These are phyloP conservation scores for Parathielavia hyrcaniae DNA, from an alignment of 495 filamentous ascomycete species.

Conservation along the genomic window DNA sequence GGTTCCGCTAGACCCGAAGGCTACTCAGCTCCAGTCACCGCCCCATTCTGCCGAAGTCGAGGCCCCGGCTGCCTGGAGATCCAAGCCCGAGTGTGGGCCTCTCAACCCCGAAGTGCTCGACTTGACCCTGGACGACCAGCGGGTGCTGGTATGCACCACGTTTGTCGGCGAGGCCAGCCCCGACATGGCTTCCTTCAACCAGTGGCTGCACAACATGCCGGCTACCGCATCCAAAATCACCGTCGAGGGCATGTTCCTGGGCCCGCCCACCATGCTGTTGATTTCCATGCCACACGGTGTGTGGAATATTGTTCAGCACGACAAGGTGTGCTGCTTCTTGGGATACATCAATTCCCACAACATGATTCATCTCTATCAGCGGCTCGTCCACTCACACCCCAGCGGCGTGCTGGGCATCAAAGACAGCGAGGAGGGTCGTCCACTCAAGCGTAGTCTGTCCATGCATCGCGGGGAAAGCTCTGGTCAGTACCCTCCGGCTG, in stretches of 20 bases:
- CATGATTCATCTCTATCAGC: conserved; percentile 51
- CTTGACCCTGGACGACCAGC: conserved; percentile 47
- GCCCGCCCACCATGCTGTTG: conserved; percentile 51
- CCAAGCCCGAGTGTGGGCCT: conserved; percentile 33
- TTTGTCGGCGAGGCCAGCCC: conserved; percentile 52
- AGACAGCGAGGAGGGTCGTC: conserved; percentile 46
- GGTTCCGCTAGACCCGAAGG: conserved; percentile 36
- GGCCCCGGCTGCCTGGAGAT: conserved; percentile 25
- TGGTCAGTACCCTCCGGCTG: conserved; percentile 22
- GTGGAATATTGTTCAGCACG: conserved; percentile 52
- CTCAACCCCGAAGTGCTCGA: conserved; percentile 41
- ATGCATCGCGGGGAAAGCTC: conserved; percentile 16
- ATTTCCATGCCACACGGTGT: conserved; percentile 51
- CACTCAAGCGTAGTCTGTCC: conserved; percentile 28
- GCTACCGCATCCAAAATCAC: conserved; percentile 45
- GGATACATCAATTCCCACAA: conserved; percentile 53
- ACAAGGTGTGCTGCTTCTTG: conserved; percentile 52
- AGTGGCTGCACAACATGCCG: conserved; percentile 49
- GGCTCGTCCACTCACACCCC: conserved; percentile 42
- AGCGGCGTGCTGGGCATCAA: conserved; percentile 36
- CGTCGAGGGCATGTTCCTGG: conserved; percentile 54
- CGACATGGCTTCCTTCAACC: conserved; percentile 53
- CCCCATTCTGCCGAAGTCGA: conserved; percentile 36
- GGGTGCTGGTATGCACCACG: conserved; percentile 51
- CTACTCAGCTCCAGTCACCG: conserved; percentile 39